These are phyloP conservation scores for Angomonas ambiguus DNA, from an alignment of 208 protist genomes.

Conservation along the genomic window DNA sequence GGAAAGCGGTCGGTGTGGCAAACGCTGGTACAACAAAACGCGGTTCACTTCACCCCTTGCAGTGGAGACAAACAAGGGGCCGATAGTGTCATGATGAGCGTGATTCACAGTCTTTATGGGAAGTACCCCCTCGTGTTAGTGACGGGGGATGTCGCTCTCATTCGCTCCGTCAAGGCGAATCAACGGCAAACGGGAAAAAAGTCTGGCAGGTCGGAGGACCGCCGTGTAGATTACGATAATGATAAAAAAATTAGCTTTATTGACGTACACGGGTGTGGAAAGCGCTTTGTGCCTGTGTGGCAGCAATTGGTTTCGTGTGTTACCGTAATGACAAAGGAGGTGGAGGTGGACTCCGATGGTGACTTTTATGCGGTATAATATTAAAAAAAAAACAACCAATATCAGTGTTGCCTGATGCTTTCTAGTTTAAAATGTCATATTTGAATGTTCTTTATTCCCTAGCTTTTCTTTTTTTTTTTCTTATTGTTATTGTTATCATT, in stretches of 20 bases:
- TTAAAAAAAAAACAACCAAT: neutral
- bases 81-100: slow-evolving; percentile 64
- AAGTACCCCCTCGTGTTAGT: slow-evolving; percentile 36
- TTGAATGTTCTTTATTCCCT: neutral
- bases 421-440: neutral
- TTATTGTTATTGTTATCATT: neutral
- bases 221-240: slow-evolving; percentile 15
- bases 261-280: slow-evolving; percentile 47
- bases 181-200: slow-evolving; percentile 47
- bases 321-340: slow-evolving; percentile 8
- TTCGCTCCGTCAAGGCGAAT: slow-evolving; percentile 23
- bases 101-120: slow-evolving; percentile 37
- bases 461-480: slow-evolving; percentile 12
- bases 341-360: slow-evolving; percentile 2
- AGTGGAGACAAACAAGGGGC: slow-evolving; percentile 67
- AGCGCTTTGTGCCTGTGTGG: slow-evolving; percentile 81
- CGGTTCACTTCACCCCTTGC: slow-evolving; percentile 69
- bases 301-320: slow-evolving; percentile 26
- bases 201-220: slow-evolving; percentile 19
- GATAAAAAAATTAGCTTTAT: slow-evolving; percentile 34
- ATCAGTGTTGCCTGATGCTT: neutral
- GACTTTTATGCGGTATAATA: slow-evolving; percentile 2
- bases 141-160: slow-evolving; percentile 50
- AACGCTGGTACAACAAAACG: slow-evolving; percentile 21
- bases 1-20: slow-evolving; percentile 27